Evolutionary conservation across 805 yeast genomes (phyloP).

Genomic region (Starmerella floris): DNA sequence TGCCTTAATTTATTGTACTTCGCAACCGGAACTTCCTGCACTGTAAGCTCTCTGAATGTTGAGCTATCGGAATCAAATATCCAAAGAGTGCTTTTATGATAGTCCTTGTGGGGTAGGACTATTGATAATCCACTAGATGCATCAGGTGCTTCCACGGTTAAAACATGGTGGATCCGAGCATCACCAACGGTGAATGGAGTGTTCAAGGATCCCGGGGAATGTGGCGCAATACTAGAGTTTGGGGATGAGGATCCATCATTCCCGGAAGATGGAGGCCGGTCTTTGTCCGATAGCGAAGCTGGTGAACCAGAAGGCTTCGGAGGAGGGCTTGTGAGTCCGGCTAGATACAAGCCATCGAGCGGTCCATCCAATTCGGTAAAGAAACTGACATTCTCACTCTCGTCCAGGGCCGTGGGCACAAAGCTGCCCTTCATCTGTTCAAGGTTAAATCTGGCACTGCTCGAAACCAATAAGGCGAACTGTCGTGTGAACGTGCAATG

Average conservation of each 20-base stretch:
- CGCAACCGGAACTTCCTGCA: conserved; percentile 1
- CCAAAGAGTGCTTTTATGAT: conserved; percentile 9
- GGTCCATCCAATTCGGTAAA: conserved; percentile 14
- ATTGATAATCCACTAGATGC: conserved; percentile 6
- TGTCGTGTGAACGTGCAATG: neutral
- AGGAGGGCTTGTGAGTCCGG: conserved; percentile 3
- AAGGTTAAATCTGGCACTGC: conserved; percentile 5
- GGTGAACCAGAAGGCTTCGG: neutral
- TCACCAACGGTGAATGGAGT: neutral
- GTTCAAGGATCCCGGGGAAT: neutral
- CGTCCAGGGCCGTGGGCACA: conserved; percentile 2
- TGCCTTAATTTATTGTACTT: neutral
- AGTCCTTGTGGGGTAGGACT: conserved; percentile 3
- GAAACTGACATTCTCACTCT: neutral
- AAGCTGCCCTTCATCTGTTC: neutral
- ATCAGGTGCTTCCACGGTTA: conserved; percentile 9
- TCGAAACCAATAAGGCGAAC: conserved; percentile 1
- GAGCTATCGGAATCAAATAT: conserved; percentile 13
- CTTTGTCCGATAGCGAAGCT: neutral
- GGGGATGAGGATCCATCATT: neutral
- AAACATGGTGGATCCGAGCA: conserved; percentile 4
- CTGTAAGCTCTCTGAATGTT: conserved; percentile 12
- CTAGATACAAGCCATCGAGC: conserved; percentile 10
- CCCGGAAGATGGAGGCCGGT: neutral
- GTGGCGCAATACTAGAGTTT: neutral